Conservation (phyloP, 441 rosid species). For the Erysimum cheiri region DNA sequence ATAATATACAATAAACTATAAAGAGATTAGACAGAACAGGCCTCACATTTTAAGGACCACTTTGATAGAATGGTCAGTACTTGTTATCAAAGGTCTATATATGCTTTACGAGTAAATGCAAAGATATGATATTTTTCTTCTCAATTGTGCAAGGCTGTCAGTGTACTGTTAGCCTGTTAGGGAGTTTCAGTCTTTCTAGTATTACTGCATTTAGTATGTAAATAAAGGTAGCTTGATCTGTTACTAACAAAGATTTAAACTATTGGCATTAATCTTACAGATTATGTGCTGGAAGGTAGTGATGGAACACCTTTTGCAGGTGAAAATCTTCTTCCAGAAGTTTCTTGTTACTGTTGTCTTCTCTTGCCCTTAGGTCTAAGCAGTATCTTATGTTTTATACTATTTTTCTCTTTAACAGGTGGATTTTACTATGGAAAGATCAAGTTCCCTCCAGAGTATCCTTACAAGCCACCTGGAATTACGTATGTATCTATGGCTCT, state of each 20-base stretch:
- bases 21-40: constrained; percentile 15
- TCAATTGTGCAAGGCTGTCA: not conserved
- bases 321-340: constrained; percentile 41
- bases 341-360: constrained; percentile 36
- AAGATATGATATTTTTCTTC: constrained; percentile 3
- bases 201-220: constrained; percentile 1
- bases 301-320: constrained; percentile 98
- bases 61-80: constrained; percentile 18
- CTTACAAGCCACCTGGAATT: constrained; percentile 98
- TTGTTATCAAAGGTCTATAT: constrained; percentile 6
- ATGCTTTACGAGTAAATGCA: not conserved
- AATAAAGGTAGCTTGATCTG: constrained; percentile 7
- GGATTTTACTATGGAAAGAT: constrained; percentile 96
- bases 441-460: constrained; percentile 97
- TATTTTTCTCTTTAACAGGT: constrained; percentile 45
- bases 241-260: constrained; percentile 31
- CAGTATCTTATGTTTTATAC: constrained; percentile 11
- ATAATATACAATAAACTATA: constrained; percentile 19
- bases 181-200: constrained; percentile 15
- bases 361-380: not conserved
- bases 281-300: constrained; percentile 97
- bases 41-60: not conserved
- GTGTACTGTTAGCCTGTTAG: constrained; percentile 26
- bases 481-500: constrained; percentile 56
- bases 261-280: constrained; percentile 53